Evolutionary conservation across 1,284 basidiomycete species (phyloP), one percentile per base, ranked within the genome.

Genomic region (Heliocybe sulcata): DNA sequence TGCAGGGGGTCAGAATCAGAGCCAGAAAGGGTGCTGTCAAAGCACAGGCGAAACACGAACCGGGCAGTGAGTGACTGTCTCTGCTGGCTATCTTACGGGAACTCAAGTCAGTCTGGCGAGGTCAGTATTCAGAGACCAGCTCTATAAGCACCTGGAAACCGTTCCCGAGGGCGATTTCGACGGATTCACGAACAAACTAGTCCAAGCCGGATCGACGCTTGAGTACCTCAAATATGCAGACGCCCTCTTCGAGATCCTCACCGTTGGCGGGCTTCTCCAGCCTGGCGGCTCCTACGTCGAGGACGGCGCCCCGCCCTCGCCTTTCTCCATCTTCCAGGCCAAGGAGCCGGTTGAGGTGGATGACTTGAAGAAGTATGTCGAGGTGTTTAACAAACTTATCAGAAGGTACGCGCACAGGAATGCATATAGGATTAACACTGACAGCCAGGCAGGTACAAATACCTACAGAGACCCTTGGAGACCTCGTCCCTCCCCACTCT

Each of bases 151-250:
- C 67, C 85, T 98, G 59, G 92, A 94, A 74, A 87, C 90, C 49
- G 86, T 96, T 54, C 81, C 86, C 45, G 76, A 81, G 53, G 83
- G 79, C 67, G 92, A 96, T 65, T 94, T 92, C 69, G 92, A 94
- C 63, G 78, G 82, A 20, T 86, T 88, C 67, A 77, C 90, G 45
- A 82, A 85, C 67, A 94, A 95, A 73, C 83, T 98, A 64, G 84
- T 92, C 62, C 89, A 90, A 73, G 94, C 94, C 59, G 94, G 93
- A 56, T 86, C 88, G 51, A 89, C 91, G 55, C 88, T 97, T 71
- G 94, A 97, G 74, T 89, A 85, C 69, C 83, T 94, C 72, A 96
- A 95, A 76, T 98, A 98, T 87, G 90, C 90, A 71, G 94, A 97
- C 65, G 83, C 88, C 58, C 86, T 98, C 64, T 98, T 97, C 72